A percentile compares a stretch with the other conserved stretches of the same genome.
phyloP scores from a whole-genome alignment of 2,329 filamentous ascomycete species.

The Pyrenochaeta sp. region DNA sequence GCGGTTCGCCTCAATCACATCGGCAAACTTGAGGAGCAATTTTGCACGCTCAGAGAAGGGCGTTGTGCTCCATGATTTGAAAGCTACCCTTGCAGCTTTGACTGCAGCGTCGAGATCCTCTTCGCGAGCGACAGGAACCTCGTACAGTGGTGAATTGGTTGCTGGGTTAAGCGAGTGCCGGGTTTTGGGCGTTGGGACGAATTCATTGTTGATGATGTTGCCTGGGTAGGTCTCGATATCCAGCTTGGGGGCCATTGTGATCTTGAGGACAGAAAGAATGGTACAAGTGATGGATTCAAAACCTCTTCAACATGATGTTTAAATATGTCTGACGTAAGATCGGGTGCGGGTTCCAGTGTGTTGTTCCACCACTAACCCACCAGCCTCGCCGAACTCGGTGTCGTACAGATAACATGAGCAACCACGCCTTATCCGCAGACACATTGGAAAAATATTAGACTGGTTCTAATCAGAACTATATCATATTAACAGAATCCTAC shows the following conservation, averaged over 20 bases:
- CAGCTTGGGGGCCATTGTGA: neutral
- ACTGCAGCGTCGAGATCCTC: constrained; percentile 61
- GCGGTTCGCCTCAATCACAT: constrained; percentile 27
- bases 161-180: constrained; percentile 60
- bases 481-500: too few species aligned
- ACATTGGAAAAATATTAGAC: too few species aligned
- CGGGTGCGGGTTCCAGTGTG: too few species aligned
- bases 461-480: too few species aligned
- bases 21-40: constrained; percentile 26
- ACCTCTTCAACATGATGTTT: neutral
- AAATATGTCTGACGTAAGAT: neutral
- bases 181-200: constrained; percentile 52
- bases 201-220: constrained; percentile 61
- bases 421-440: too few species aligned
- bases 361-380: too few species aligned
- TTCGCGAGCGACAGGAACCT: constrained; percentile 58
- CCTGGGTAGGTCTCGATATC: constrained; percentile 22
- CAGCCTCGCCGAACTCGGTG: too few species aligned
- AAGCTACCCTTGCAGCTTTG: constrained; percentile 53
- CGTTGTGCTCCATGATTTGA: constrained; percentile 52
- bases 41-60: constrained; percentile 27
- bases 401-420: too few species aligned
- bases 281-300: neutral
- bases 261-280: neutral
- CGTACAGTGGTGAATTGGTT: constrained; percentile 55